Conservation (phyloP, 768 basidiomycete species). For the Tulasnella sp. region DNA sequence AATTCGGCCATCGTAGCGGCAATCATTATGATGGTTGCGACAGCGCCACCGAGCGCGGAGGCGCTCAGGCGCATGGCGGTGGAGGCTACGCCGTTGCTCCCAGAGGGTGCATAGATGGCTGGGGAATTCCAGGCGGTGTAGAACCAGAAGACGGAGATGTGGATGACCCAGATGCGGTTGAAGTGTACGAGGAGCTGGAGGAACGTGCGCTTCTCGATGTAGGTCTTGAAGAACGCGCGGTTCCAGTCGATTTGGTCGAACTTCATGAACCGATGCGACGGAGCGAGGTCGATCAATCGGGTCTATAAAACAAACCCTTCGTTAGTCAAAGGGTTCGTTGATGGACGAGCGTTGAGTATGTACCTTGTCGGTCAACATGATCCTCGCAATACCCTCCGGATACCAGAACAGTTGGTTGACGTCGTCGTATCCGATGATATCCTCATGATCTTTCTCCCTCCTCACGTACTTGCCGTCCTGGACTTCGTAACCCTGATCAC, state of each 20-base stretch:
- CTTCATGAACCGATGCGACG: slow-evolving; percentile 90
- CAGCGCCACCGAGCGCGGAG: slow-evolving; percentile 86
- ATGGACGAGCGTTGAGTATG: background rate
- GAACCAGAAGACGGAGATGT: slow-evolving; percentile 90
- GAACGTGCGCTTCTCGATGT: slow-evolving; percentile 94
- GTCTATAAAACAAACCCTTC: slow-evolving; percentile 42
- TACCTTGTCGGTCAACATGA: slow-evolving; percentile 83
- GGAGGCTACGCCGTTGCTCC: slow-evolving; percentile 43
- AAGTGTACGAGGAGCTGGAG: slow-evolving; percentile 98
- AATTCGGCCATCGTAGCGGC: slow-evolving; percentile 89
- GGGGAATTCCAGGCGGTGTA: slow-evolving; percentile 95
- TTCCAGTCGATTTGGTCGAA: slow-evolving; percentile 97
- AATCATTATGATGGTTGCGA: slow-evolving; percentile 93
- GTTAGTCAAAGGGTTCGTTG: background rate
- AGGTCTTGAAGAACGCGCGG: slow-evolving; percentile 96
- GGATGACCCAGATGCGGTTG: slow-evolving; percentile 98
- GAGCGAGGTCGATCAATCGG: slow-evolving; percentile 82
- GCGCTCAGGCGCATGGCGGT: slow-evolving; percentile 86
- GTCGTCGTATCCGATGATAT: slow-evolving; percentile 97
- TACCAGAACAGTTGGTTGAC: slow-evolving; percentile 99
- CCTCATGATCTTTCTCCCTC: slow-evolving; percentile 85
- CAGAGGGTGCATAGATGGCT: slow-evolving; percentile 59
- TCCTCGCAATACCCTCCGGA: slow-evolving; percentile 93
- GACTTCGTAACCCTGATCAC: slow-evolving; percentile 97
- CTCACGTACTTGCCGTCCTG: slow-evolving; percentile 91